phyloP scores from a whole-genome alignment of 108 stramenopile species.

The Hondaea fermentalgiana region DNA sequence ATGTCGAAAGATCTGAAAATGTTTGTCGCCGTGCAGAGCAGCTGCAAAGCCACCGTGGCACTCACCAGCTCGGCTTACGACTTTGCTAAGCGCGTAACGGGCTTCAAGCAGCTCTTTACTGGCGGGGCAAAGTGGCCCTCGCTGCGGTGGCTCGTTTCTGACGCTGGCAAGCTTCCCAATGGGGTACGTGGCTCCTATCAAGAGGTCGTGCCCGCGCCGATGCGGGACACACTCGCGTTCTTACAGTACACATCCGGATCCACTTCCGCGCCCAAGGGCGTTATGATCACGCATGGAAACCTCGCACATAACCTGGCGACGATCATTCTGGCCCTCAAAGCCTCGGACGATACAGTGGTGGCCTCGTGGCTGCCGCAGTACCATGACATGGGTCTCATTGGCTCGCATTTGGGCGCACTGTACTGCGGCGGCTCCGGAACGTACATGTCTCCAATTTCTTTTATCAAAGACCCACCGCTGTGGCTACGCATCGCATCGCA shows the following conservation, averaged over 20 bases:
- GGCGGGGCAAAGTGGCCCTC: slow-evolving; percentile 9
- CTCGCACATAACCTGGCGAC: slow-evolving; percentile 79
- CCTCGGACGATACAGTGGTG: slow-evolving; percentile 66
- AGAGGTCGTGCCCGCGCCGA: neutral
- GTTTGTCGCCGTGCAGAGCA: slow-evolving; percentile 63
- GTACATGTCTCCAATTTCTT: slow-evolving; percentile 88
- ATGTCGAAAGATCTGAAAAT: slow-evolving; percentile 35
- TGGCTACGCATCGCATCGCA: slow-evolving; percentile 76
- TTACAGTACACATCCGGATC: slow-evolving; percentile 95
- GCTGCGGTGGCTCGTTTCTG: slow-evolving; percentile 34
- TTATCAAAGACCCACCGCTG: slow-evolving; percentile 78
- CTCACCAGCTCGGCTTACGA: slow-evolving; percentile 76
- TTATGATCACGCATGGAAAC: slow-evolving; percentile 69
- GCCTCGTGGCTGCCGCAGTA: slow-evolving; percentile 99
- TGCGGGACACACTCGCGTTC: slow-evolving; percentile 64
- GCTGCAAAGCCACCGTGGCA: slow-evolving; percentile 70
- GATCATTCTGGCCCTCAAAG: slow-evolving; percentile 60
- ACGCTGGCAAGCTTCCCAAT: slow-evolving; percentile 27
- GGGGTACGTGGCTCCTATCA: neutral
- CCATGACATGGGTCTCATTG: slow-evolving; percentile 99
- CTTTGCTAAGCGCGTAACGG: slow-evolving; percentile 56
- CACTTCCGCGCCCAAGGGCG: slow-evolving; percentile 89
- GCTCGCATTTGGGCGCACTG: slow-evolving; percentile 74
- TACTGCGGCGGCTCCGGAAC: slow-evolving; percentile 91
- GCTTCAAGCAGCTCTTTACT: slow-evolving; percentile 19